Percentiles rank a stretch among this genome's conserved stretches.
These are phyloP conservation scores for Hirschioporus abietinus DNA, from an alignment of 768 basidiomycete species.

Conservation along the genomic window DNA sequence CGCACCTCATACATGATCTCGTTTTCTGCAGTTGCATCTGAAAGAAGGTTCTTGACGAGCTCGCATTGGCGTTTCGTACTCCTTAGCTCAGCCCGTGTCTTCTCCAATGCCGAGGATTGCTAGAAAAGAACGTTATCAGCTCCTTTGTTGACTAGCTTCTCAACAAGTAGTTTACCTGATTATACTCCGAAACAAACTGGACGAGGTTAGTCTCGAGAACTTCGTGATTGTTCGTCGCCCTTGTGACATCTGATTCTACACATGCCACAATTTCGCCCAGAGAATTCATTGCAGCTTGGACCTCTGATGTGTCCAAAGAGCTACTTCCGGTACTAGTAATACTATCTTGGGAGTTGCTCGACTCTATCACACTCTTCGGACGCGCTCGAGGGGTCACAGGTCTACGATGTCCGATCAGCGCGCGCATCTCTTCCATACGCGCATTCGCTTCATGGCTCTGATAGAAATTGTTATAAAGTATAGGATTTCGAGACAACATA, in stretches of 20 bases:
- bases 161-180: conserved; percentile 42
- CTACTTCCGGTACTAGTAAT: background rate
- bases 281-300: conserved; percentile 32
- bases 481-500: background rate
- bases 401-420: conserved; percentile 58
- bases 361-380: conserved; percentile 31
- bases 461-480: conserved; percentile 4
- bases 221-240: conserved; percentile 50
- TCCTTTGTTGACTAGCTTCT: background rate
- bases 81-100: conserved; percentile 57
- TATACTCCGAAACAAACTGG: conserved; percentile 44
- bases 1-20: conserved; percentile 90
- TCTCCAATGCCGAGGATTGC: conserved; percentile 62
- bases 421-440: conserved; percentile 80
- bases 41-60: conserved; percentile 69
- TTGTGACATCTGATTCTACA: conserved; percentile 50
- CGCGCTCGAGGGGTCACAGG: conserved; percentile 45
- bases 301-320: conserved; percentile 1
- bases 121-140: conserved; percentile 21
- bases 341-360: background rate
- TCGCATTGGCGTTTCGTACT: conserved; percentile 70
- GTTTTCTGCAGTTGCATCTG: conserved; percentile 79
- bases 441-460: conserved; percentile 74
- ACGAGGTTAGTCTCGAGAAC: conserved; percentile 46
- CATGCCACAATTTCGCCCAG: conserved; percentile 52